Evolutionary conservation across 2,329 filamentous ascomycete genomes (phyloP), one percentile per base, ranked within the genome.

Genomic region (Gyromitra esculenta): DNA sequence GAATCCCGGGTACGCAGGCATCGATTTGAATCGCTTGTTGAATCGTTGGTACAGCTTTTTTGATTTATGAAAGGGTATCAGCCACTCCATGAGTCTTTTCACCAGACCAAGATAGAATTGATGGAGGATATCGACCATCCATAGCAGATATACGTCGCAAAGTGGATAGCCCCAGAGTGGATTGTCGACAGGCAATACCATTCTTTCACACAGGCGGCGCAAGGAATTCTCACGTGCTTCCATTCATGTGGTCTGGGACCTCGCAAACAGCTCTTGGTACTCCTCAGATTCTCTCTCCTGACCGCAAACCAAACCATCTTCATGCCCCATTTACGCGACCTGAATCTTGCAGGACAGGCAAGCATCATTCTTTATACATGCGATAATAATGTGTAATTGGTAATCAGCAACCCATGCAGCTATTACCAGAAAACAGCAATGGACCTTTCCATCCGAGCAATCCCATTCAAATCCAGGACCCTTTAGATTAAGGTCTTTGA

Each of bases 391-490:
- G 13, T 63, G 31, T 31, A 70, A 43, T 15, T 35, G 37, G 48
- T 75, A 57, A 15, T 75, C 71, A 0, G 52, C 71, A 31, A 75
- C n/a, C 41, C 0, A 70, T n/a, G 35, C 48, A 25, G 25, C 64
- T 25, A 75, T 5, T 7, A 50, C 15, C 0, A 25, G 71, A 31
- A 57, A 60, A 8, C 52, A 69, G 5, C 15, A 1, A 7, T 6
- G 21, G 5, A 35, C 1, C 8, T 69, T n/a, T 8, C 64, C 39
- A 43, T 75, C 25, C 0, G 5, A 18, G 35, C 64, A 63, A 41
- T 68, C 1, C 48, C 45, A 35, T 21, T 41, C 18, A 21, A 56
- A 2, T 56, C 52, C 52, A 1, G 8, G 41, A 8, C 1, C n/a
- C 13, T 9, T 13, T 4, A 11, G n/a, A 60, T 60, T 2, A 7